These are phyloP conservation scores for Acidomyces sp. DNA, from an alignment of 495 filamentous ascomycete genomes.

Conservation along the genomic window DNA sequence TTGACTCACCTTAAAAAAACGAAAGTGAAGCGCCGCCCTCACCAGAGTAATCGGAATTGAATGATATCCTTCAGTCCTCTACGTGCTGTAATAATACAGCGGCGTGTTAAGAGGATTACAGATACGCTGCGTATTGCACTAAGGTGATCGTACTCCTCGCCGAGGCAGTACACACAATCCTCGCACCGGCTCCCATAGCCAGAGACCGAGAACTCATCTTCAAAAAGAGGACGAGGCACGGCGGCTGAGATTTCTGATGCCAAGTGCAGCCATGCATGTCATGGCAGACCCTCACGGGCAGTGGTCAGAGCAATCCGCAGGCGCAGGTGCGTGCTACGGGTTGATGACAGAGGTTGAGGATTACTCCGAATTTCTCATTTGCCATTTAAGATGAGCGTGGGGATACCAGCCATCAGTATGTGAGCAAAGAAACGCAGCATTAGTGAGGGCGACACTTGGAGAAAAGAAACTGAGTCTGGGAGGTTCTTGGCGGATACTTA, in stretches of 20 bases:
- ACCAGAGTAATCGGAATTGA: conserved; percentile 99
- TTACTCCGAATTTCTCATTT: conserved; percentile 99
- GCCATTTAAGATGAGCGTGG: conserved; percentile 35
- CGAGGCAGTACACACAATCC: conserved; percentile 31
- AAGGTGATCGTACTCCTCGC: conserved; percentile 54
- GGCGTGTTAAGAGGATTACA: conserved; percentile 31
- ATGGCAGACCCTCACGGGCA: conserved; percentile 90
- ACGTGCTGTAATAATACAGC: conserved; percentile 27
- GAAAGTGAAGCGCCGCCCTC: conserved; percentile 64
- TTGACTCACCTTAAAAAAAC: conserved; percentile 30
- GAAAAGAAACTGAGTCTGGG: conserved; percentile 29
- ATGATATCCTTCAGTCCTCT: conserved; percentile 52
- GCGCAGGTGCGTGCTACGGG: not conserved
- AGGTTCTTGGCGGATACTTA: no score
- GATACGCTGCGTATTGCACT: conserved; percentile 99
- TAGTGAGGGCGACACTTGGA: conserved; percentile 83
- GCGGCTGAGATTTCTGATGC: conserved; percentile 93
- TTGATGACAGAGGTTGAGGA: conserved; percentile 49
- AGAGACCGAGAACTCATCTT: conserved; percentile 21
- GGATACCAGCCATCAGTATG: conserved; percentile 52
- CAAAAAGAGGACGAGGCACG: conserved; percentile 29
- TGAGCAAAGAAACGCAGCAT: conserved; percentile 99
- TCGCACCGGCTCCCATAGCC: conserved; percentile 35
- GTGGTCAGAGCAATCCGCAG: conserved; percentile 23
- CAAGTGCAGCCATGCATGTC: conserved; percentile 80